Evolutionary conservation across 2,329 filamentous ascomycete genomes (phyloP).

Genomic region (Ascochyta pisi): DNA sequence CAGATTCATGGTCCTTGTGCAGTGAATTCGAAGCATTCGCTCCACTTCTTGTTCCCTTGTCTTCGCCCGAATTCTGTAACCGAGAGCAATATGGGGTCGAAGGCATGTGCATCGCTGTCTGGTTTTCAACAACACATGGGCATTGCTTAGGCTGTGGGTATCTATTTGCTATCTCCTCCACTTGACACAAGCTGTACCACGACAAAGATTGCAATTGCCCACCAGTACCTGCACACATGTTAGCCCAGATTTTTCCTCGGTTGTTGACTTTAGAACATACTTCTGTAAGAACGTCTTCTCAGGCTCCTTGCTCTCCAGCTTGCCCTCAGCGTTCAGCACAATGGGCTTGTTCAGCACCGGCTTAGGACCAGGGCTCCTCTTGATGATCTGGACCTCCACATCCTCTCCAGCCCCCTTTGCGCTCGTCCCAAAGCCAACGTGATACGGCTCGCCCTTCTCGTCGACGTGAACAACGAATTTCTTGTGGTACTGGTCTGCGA

Average conservation of each 20-base stretch:
- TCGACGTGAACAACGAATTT: conserved; percentile 54
- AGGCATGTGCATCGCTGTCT: neutral
- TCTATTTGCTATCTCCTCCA: conserved; percentile 42
- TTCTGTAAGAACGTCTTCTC: conserved; percentile 61
- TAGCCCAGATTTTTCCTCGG: conserved; percentile 8
- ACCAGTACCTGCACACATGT: conserved; percentile 55
- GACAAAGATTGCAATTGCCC: conserved; percentile 57
- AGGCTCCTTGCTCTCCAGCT: conserved; percentile 54
- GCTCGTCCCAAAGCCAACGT: conserved; percentile 53
- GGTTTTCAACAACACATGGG: neutral
- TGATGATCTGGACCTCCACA: conserved; percentile 53
- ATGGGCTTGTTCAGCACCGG: conserved; percentile 61
- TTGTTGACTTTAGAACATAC: conserved; percentile 41
- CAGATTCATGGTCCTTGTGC: neutral
- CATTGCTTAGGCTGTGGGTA: neutral
- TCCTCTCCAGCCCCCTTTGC: conserved; percentile 43
- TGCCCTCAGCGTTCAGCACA: conserved; percentile 62
- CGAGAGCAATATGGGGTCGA: neutral
- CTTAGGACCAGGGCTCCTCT: conserved; percentile 48
- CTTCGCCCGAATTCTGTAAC: neutral
- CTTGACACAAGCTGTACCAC: conserved; percentile 55
- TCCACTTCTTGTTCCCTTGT: neutral
- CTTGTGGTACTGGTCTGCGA: conserved; percentile 52
- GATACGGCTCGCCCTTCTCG: conserved; percentile 53
- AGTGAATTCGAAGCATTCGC: neutral